Evolutionary conservation across 768 basidiomycete genomes (phyloP), one percentile per base, ranked within the genome.

Genomic region (Megacollybia marginata): DNA sequence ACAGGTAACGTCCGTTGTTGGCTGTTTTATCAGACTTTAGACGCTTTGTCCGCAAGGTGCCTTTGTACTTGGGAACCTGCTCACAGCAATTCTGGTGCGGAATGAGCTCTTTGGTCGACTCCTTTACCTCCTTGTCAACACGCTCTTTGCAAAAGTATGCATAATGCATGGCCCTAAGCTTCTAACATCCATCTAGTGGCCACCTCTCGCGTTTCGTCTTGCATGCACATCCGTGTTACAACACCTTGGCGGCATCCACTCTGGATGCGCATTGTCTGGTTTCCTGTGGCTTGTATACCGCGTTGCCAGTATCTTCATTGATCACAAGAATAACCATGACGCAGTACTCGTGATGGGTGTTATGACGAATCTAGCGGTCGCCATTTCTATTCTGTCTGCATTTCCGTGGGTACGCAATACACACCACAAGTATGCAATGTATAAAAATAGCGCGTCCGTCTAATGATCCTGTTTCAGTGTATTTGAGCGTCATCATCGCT

Each of bases 61-160:
- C 10, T 73, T 88, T 50, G 83, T 85, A 9, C 69, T 88, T 2
- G 89, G 85, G 0, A 92, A 92, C 56, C 64, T 92, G 44, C 77
- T 82, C 55, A 66, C 78, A 20, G 79, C 87, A 5, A 80, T 91
- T 49, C 72, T 92, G 18, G 79, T 88, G 72, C 75, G 89, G 18
- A 92, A 92, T 57, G 89, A 92, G 55, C 69, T 89, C 2, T 91
- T 91, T 54, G 85, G 87, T 9, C 83, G 89, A n/a, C 63, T 80
- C 33, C 59, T 92, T 12, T 92, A 90, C 60, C 64, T 82, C 43
- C 57, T 82, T 18, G 78, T 87, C 53, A 91, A 88, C 60, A 85
- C 79, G 0, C 64, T 75, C 28, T 89, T 92, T 54, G 84, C 85
- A n/a, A 90, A 89, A 77, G 86, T 83, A 56, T 34, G 62, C 48